Percentiles rank a stretch among this genome's conserved stretches.
Evolutionary conservation across 371 early-diverging fungal genomes (phyloP).

Genomic region (Fennellomyces sp.): DNA sequence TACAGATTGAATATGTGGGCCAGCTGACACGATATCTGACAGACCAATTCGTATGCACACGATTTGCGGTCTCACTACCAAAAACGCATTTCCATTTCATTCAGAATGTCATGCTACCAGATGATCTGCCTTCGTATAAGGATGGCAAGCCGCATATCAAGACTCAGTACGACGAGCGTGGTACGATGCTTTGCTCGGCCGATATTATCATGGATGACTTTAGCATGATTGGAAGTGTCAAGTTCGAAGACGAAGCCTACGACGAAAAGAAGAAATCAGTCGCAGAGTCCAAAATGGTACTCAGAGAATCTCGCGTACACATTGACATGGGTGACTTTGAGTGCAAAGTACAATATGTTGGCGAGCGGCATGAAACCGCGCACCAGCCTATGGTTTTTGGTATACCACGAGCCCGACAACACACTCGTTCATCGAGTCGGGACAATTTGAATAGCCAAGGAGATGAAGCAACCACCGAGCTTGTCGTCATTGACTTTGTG

Average conservation of each 20-base stretch:
- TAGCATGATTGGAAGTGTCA: constrained; percentile 58
- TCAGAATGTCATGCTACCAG: constrained; percentile 80
- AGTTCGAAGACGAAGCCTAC: constrained; percentile 62
- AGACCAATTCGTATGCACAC: constrained; percentile 52
- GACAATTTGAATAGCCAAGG: constrained; percentile 5
- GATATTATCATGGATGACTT: constrained; percentile 66
- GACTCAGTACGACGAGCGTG: constrained; percentile 66
- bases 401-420: constrained; percentile 60
- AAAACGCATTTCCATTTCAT: constrained; percentile 71
- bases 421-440: constrained; percentile 11
- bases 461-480: constrained; percentile 42
- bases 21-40: constrained; percentile 61
- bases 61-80: constrained; percentile 64
- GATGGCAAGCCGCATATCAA: constrained; percentile 57
- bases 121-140: constrained; percentile 61
- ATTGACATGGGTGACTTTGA: constrained; percentile 55
- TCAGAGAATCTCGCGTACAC: constrained; percentile 63
- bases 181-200: constrained; percentile 68
- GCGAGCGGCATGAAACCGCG: constrained; percentile 21
- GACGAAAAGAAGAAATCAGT: constrained; percentile 54
- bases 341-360: constrained; percentile 63
- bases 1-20: constrained; percentile 70
- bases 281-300: constrained; percentile 52
- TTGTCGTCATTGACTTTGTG: constrained; percentile 67
- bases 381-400: constrained; percentile 54